Base-by-base conservation (phyloP, 768 basidiomycete species). In the Steccherinum ochraceum region DNA sequence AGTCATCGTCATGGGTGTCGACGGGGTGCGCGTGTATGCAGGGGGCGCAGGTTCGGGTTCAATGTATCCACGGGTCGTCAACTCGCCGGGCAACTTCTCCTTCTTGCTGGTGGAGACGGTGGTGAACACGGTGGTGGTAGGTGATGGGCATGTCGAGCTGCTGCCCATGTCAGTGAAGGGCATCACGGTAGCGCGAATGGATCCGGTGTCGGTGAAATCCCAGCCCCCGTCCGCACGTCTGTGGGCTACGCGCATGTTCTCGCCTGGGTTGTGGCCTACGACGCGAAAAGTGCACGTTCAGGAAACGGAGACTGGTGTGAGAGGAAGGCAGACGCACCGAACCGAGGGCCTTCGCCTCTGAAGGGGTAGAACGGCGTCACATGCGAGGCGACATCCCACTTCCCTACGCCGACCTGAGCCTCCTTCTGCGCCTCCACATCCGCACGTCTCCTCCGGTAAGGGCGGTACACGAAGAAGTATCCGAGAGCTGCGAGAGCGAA, bases 241-340 rank as follows among this genome's bases (percentile, higher is more conserved):
- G 40, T 67, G 63, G 1, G 80, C 80, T 35, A 80, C 75, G 19
- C 80, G 79, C 80, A 83, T 81, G 61, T 77, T 74, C 51, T 67
- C 61, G 12, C 79, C 79, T 0, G 79, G 78, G 18, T 62, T 71
- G 56, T 77, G 78, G 27, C 70, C 80, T 81, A 16, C 35, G 18
- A 39, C 27, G 4, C 27, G 16, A 25, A 25, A 56, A 7, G 53
- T 19, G 4, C 23, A 35, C 24, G 49, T 23, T 30, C 23, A 25
- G 12, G 24, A 3, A 40, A 46, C 11, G 40, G 27, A 40, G 23
- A 18, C 10, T 21, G 24, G 23, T 4, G 35, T 13, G 40, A 12
- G 18, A 40, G 13, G 35, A 26, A 13, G 16, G 4, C 2, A 11
- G 7, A 55, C 57, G 51, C 45, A 59, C 58, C 25, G 46, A 55